A percentile compares a stretch with the other conserved stretches of the same genome.
Conservation (phyloP, 2,329 filamentous ascomycete genomes). For the Chaetomium strumarium region DNA sequence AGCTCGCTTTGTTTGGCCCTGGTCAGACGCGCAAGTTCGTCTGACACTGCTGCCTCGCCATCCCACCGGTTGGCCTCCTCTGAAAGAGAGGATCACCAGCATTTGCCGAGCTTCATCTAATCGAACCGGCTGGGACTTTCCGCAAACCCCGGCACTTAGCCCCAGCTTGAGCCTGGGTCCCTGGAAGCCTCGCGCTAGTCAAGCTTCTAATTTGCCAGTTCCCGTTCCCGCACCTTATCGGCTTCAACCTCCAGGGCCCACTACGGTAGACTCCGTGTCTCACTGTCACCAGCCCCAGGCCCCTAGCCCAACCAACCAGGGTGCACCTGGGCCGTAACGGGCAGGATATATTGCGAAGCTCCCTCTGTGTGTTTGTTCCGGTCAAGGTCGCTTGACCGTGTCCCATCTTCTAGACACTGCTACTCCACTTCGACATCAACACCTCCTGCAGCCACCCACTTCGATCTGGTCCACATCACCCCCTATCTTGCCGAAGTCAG, state of each 20-base stretch:
- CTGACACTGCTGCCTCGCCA: background rate
- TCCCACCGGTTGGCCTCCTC: background rate
- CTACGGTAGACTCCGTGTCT: conserved; percentile 6
- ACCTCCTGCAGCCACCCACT: background rate
- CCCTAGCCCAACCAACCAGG: background rate
- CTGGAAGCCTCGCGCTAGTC: background rate
- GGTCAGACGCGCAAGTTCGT: background rate
- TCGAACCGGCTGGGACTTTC: too few relatives aligned
- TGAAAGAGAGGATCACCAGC: background rate
- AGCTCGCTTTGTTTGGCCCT: conserved; percentile 18
- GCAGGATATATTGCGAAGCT: conserved; percentile 8
- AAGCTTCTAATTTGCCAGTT: background rate
- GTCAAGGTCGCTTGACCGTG: background rate
- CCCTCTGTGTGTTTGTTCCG: background rate
- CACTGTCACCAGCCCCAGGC: background rate
- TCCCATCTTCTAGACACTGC: background rate
- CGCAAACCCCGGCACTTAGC: background rate
- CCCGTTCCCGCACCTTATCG: background rate
- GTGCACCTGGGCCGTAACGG: background rate
- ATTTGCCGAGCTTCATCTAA: too few relatives aligned
- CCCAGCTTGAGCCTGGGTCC: background rate
- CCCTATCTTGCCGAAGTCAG: background rate
- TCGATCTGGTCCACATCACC: background rate
- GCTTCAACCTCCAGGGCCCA: background rate
- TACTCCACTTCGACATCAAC: background rate